Base-by-base conservation (phyloP, 2,329 filamentous ascomycete species). In the Chrysoporthe cubensis region DNA sequence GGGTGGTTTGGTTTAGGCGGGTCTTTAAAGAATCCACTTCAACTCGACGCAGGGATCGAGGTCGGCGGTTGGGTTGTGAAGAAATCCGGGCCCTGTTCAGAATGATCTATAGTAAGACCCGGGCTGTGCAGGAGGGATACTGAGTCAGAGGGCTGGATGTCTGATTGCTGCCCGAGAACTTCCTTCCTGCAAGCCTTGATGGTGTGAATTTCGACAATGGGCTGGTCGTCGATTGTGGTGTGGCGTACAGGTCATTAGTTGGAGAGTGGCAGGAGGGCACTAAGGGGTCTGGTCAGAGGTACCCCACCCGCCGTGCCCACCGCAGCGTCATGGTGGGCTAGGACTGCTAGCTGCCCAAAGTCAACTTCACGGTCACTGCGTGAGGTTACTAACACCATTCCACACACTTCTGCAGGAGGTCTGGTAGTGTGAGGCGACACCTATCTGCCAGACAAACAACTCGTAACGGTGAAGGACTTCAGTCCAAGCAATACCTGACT, bases 261-360 rank as follows among this genome's bases (percentile, higher is more conserved):
- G 21, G 76, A 79, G 80, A 80, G 78, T 79, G 40, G 42, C 57
- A 60, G 42, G 40, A 44, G 42, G 57, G 57, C 40, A 3, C 57
- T 60, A 40, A 44, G 42, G 57, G 57, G 57, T 8, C 57, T 60
- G 57, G 18, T 26, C 57, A 32, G 26, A 32, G 18, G 13, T 34
- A 11, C 80, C 74, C 69, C 73, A 76, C 78, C 79, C 26, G 26
- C 26, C 26, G 26, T 26, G 26, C 26, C 79, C 79, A 79, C 78
- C 52, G 60, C 13, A 71, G 78, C 37, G 43, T 64, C 52, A 48
- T 64, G 62, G 60, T 43, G 60, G 60, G 60, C 46, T 42, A 13
- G 57, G 44, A 13, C 60, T 52, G 26, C 3, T 2, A 37, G 60
- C 44, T 62, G 60, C 60, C 60, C 60, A 52, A 40, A 42, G 18